Conservation (phyloP, 768 basidiomycete genomes). For the Lanmaoa pseudosensibilis region DNA sequence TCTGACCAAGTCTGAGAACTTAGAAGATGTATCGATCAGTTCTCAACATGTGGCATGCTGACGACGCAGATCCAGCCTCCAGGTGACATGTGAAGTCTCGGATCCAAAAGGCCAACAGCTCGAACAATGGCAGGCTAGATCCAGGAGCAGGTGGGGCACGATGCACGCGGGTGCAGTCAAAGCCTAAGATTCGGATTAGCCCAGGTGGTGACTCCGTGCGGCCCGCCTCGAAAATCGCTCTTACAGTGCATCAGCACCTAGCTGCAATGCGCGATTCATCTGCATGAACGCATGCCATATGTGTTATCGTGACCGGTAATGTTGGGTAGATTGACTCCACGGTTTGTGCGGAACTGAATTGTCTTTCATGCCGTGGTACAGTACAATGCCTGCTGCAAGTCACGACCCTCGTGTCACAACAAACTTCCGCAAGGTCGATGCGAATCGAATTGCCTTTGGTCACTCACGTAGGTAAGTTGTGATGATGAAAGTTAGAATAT, state of each 20-base stretch:
- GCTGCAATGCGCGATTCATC: neutral
- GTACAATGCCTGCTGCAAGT: neutral
- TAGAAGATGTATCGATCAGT: neutral
- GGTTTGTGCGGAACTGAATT: neutral
- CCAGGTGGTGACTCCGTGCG: too few relatives aligned
- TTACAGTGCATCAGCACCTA: neutral
- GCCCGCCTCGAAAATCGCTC: too few relatives aligned
- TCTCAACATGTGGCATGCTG: neutral
- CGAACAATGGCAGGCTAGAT: neutral
- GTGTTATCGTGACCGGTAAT: neutral
- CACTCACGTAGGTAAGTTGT: too few relatives aligned
- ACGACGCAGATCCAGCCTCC: neutral
- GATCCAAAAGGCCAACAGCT: neutral
- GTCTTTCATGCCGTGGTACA: neutral
- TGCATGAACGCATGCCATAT: neutral
- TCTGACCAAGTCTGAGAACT: neutral
- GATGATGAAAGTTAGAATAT: neutral
- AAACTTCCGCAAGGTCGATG: neutral
- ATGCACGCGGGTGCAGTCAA: neutral
- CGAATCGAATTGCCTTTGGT: neutral
- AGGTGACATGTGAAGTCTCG: constrained; percentile 1
- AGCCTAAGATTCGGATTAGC: neutral
- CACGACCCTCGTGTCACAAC: neutral
- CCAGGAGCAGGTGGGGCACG: neutral
- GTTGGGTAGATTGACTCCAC: neutral